Conservation (phyloP, 2,329 filamentous ascomycete genomes). For the Ceratocystiopsis brevicomis region DNA sequence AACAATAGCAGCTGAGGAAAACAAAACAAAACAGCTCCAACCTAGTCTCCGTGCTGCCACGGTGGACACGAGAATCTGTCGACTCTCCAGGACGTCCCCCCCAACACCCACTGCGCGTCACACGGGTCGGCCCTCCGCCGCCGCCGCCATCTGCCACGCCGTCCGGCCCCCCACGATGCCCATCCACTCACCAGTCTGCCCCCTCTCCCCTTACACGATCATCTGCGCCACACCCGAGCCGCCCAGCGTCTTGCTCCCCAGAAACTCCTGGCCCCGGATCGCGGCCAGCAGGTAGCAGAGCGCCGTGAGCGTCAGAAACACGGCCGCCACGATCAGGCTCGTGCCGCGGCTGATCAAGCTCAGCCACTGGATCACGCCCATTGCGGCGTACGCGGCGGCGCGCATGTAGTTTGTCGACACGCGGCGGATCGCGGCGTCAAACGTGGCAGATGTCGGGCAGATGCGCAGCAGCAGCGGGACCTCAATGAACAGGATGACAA, state of each 20-base stretch:
- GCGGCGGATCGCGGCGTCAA: constrained; percentile 75
- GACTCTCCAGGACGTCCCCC: too few species aligned
- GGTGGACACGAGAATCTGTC: too few species aligned
- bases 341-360: constrained; percentile 47
- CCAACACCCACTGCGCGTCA: too few species aligned
- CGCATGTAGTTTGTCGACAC: constrained; percentile 97
- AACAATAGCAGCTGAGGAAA: too few species aligned
- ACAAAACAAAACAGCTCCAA: too few species aligned
- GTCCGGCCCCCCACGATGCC: too few species aligned
- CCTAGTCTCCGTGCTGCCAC: too few species aligned
- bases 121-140: too few species aligned
- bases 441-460: constrained; percentile 80
- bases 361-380: constrained; percentile 72
- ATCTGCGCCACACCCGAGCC: constrained; percentile 90
- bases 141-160: too few species aligned
- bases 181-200: too few species aligned
- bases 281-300: constrained; percentile 66
- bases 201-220: constrained; percentile 43
- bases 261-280: constrained; percentile 67
- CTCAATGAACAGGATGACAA: constrained; percentile 69
- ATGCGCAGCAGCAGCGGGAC: constrained; percentile 90
- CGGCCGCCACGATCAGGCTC: constrained; percentile 68
- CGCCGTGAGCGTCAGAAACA: constrained; percentile 59
- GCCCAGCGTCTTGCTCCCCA: constrained; percentile 88
- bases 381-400: constrained; percentile 63